These are phyloP conservation scores for Candida gigantensis DNA, from an alignment of 1,139 yeast genomes.

Conservation along the genomic window DNA sequence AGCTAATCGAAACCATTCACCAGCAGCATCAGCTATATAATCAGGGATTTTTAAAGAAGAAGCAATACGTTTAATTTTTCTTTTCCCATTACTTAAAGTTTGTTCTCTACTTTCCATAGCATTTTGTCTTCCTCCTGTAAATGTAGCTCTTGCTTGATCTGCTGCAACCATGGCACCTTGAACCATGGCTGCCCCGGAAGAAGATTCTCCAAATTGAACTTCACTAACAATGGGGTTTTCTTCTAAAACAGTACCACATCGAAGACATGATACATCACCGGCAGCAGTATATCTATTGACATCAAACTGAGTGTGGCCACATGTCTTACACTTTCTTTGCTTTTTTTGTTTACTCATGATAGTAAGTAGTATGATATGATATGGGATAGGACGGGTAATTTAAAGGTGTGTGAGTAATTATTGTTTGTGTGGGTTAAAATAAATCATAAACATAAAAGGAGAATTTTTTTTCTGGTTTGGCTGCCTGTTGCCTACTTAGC, in stretches of 20 bases:
- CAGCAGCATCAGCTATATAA: constrained; percentile 81
- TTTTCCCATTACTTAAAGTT: constrained; percentile 78
- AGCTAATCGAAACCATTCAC: constrained; percentile 86
- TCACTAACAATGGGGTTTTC: constrained; percentile 95
- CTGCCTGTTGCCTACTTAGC: too few relatives aligned
- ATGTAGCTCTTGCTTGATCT: constrained; percentile 79
- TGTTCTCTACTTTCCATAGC: constrained; percentile 86
- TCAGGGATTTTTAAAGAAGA: constrained; percentile 78
- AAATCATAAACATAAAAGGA: neutral
- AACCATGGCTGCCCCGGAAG: constrained; percentile 92
- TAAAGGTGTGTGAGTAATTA: too few relatives aligned
- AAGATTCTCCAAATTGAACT: constrained; percentile 88
- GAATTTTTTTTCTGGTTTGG: neutral
- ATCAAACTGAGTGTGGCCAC: constrained; percentile 35
- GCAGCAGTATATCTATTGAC: constrained; percentile 53
- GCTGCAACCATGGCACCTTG: constrained; percentile 92
- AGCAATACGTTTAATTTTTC: constrained; percentile 79
- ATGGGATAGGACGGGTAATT: too few relatives aligned
- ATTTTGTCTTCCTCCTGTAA: constrained; percentile 60
- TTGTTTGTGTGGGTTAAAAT: neutral
- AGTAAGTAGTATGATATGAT: neutral
- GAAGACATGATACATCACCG: constrained; percentile 74
- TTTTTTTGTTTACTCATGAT: constrained; percentile 12
- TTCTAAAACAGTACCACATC: constrained; percentile 85
- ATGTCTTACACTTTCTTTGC: constrained; percentile 29